Conservation (phyloP, 2,329 filamentous ascomycete species). For the Nannizzia gypsea region DNA sequence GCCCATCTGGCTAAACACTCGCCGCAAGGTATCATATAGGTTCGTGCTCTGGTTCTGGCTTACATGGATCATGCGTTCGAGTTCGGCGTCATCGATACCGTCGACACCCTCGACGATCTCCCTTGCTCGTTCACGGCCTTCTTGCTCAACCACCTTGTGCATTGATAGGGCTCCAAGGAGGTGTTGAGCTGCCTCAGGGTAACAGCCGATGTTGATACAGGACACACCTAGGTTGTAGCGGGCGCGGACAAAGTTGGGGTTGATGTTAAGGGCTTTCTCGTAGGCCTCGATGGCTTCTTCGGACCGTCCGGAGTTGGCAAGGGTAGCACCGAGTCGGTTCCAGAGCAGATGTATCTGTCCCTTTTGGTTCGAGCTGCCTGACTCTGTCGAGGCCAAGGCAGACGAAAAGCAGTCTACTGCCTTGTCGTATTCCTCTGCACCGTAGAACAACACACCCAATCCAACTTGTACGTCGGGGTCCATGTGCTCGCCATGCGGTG, state of each 20-base stretch:
- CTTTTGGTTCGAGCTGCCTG: constrained; percentile 69
- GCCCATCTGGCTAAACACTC: constrained; percentile 96
- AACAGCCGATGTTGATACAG: constrained; percentile 96
- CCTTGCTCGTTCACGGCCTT: constrained; percentile 68
- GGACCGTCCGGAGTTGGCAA: constrained; percentile 83
- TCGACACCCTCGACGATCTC: constrained; percentile 60
- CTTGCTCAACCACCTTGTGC: constrained; percentile 86
- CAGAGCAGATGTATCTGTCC: constrained; percentile 87
- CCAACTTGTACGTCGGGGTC: constrained; percentile 98
- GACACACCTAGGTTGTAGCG: constrained; percentile 93
- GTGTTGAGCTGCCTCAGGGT: constrained; percentile 84
- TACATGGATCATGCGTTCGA: constrained; percentile 70
- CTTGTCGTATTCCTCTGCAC: constrained; percentile 94
- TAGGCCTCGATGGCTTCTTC: constrained; percentile 97
- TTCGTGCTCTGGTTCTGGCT: constrained; percentile 91
- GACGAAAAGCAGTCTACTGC: constrained; percentile 96
- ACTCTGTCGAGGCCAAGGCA: constrained; percentile 73
- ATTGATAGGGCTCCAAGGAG: constrained; percentile 83
- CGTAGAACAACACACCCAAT: constrained; percentile 92
- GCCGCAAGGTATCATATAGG: constrained; percentile 80
- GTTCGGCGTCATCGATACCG: constrained; percentile 53
- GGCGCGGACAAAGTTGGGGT: constrained; percentile 92
- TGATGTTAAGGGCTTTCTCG: constrained; percentile 76
- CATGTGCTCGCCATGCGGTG: constrained; percentile 86
- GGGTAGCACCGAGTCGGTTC: constrained; percentile 91